Evolutionary conservation across 352 stramenopile species (phyloP), one percentile per base, ranked within the genome.

Genomic region (Pythium aphanidermatum): DNA sequence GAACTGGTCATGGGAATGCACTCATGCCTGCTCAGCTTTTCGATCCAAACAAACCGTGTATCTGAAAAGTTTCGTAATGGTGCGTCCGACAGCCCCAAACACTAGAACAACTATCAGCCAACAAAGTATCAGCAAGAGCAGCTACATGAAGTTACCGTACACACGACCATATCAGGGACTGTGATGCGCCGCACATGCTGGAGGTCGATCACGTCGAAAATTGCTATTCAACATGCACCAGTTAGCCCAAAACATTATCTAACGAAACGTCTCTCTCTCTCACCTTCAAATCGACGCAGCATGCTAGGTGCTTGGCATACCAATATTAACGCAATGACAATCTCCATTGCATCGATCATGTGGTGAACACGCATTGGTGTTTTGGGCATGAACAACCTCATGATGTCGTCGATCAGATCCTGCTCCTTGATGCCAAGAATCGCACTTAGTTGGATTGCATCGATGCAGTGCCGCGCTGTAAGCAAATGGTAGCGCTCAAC

Each of bases 281-380:
- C 27, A 75, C 69, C 40, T 61, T 86, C 63, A 37, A 83, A 83
- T 27, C 74, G 74, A n/a, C 58, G 59, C 19, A 64, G 57, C 70
- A 82, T 83, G 23, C 44, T 65, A 1, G 68, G 59, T 14, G 73
- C 70, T 41, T 88, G 76, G 25, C 71, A 86, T 10, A 85, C 71
- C 35, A 88, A 66, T 9, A 69, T 58, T 11, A 88, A 38, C 19
- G 71, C 68, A 25, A 86, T 63, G 21, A 86, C 58, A 12, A 88
- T 62, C 47, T 88, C 73, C 60, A 81, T 80, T n/a, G 51, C 54
- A 49, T 88, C 76, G 21, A 88, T 66, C 73, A 81, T 82, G 48
- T 65, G 80, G 57, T 80, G 68, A 26, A 76, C 69, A 21, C 74
- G 61, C 23, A 67, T 83, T 2, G 71, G 61, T 6, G 67, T 76